These are phyloP conservation scores for Lasiodiplodia sp. DNA, from an alignment of 2,329 filamentous ascomycete genomes.

Conservation along the genomic window DNA sequence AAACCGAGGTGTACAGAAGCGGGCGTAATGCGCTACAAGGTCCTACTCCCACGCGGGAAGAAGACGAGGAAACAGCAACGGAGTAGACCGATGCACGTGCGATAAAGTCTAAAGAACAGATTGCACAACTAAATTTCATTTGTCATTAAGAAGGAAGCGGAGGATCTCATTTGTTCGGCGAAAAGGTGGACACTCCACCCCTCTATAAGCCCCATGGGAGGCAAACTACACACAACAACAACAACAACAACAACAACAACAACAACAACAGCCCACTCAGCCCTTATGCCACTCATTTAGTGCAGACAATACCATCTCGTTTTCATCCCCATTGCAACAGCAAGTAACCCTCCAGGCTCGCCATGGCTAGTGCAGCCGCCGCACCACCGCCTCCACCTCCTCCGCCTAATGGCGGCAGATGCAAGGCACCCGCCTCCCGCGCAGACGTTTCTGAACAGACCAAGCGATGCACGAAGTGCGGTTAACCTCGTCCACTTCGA, in stretches of 20 bases:
- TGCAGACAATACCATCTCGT: no score
- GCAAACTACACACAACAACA: not conserved
- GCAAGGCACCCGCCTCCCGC: no score
- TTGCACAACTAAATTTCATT: not conserved
- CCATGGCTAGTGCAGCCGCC: no score
- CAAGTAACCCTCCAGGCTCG: no score
- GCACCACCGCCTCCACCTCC: no score
- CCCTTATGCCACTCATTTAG: no score
- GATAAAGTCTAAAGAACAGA: not conserved
- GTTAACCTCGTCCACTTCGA: no score
- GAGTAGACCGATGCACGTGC: not conserved
- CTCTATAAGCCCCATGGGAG: not conserved
- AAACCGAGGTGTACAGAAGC: slow-evolving; percentile 4
- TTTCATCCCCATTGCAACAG: no score
- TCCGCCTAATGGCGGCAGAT: no score
- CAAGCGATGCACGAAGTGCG: no score
- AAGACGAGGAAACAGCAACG: not conserved
- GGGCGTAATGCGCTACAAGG: slow-evolving; percentile 13
- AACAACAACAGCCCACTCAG: not conserved
- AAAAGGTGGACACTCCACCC: slow-evolving; percentile 7
- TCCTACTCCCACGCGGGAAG: not conserved
- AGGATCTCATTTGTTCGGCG: slow-evolving; percentile 1
- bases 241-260: no score
- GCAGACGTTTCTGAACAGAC: no score
- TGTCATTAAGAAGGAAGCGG: not conserved